These are phyloP conservation scores for Thraustotheca clavata DNA, from an alignment of 352 stramenopile genomes.

Conservation along the genomic window DNA sequence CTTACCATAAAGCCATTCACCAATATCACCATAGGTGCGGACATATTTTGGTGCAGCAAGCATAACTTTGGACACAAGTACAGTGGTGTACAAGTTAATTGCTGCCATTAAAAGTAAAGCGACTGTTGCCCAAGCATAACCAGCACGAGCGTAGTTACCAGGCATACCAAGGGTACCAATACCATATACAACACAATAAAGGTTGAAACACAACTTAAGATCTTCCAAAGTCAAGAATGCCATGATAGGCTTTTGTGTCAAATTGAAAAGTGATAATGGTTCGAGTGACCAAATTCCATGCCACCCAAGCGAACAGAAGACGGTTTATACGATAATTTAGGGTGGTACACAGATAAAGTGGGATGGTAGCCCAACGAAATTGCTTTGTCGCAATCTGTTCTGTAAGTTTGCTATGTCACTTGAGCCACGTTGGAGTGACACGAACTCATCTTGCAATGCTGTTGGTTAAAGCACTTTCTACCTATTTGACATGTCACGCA, in stretches of 20 bases:
- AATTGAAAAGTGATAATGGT: slow-evolving; percentile 7
- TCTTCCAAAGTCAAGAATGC: slow-evolving; percentile 24
- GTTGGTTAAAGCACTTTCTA: neutral
- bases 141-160: slow-evolving; percentile 24
- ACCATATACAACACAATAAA: slow-evolving; percentile 25
- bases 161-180: slow-evolving; percentile 26
- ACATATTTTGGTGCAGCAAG: slow-evolving; percentile 22
- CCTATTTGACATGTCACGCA: slow-evolving; percentile 7
- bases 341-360: neutral
- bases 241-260: neutral
- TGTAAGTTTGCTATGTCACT: slow-evolving; percentile 2
- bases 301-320: neutral
- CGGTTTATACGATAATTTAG: neutral
- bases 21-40: slow-evolving; percentile 22
- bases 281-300: neutral
- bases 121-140: slow-evolving; percentile 11
- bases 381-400: neutral
- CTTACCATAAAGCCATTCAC: slow-evolving; percentile 24
- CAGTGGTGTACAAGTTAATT: slow-evolving; percentile 24
- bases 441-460: neutral
- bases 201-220: slow-evolving; percentile 23
- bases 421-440: neutral
- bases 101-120: slow-evolving; percentile 23
- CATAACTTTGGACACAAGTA: slow-evolving; percentile 23
- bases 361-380: neutral